phyloP scores from a whole-genome alignment of 495 filamentous ascomycete species.

The Penicillium atrosanguineum region DNA sequence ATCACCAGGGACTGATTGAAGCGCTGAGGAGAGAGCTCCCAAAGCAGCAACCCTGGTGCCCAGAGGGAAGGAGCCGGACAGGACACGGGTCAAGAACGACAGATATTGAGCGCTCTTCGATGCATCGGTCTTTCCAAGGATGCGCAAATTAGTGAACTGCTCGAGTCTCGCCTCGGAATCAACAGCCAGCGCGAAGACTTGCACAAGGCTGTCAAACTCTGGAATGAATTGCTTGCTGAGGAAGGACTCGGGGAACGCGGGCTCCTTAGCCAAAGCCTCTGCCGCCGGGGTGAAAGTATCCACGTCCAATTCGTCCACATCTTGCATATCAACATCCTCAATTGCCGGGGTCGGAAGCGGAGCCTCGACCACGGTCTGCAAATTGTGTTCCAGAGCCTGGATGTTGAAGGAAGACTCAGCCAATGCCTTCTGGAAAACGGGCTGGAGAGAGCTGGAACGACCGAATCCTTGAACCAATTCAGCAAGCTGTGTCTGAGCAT shows the following conservation, averaged over 20 bases:
- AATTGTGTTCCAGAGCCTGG: conserved; percentile 64
- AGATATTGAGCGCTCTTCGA: conserved; percentile 63
- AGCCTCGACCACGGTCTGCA: conserved; percentile 63
- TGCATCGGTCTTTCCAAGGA: conserved; percentile 55
- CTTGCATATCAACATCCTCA: conserved; percentile 55
- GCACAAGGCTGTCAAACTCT: conserved; percentile 54
- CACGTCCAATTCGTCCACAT: conserved; percentile 31
- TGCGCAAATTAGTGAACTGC: conserved; percentile 54
- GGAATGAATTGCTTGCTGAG: conserved; percentile 34
- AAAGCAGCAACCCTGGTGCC: conserved; percentile 67
- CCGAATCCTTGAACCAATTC: conserved; percentile 61
- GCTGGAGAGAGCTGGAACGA: conserved; percentile 50
- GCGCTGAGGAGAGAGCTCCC: conserved; percentile 50
- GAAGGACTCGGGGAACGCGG: conserved; percentile 32
- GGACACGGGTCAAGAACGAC: conserved; percentile 72
- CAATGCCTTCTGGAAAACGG: conserved; percentile 57
- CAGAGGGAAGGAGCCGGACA: conserved; percentile 68
- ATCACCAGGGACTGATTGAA: conserved; percentile 49
- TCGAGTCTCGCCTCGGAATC: conserved; percentile 49
- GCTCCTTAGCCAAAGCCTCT: conserved; percentile 32
- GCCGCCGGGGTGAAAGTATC: conserved; percentile 39
- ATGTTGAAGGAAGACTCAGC: conserved; percentile 62
- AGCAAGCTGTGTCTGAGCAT: conserved; percentile 60
- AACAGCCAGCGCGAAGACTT: conserved; percentile 60
- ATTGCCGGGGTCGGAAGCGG: conserved; percentile 29